phyloP scores from a whole-genome alignment of 2,329 filamentous ascomycete genomes.

The Colletotrichum cuscutae region DNA sequence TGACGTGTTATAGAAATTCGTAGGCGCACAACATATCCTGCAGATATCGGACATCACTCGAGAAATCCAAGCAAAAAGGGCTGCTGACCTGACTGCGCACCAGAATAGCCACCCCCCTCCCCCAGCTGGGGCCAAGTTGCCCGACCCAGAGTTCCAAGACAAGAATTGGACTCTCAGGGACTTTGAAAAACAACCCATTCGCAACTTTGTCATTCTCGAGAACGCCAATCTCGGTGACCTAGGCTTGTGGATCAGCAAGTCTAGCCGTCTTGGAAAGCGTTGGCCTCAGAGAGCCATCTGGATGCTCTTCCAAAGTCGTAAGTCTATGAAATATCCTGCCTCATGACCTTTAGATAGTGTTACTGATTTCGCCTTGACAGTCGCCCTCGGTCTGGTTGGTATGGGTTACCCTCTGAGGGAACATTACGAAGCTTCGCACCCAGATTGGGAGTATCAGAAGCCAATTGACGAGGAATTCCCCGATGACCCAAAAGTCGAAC shows the following conservation, averaged over 20 bases:
- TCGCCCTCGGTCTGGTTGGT: conserved; percentile 41
- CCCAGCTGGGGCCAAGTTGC: background rate
- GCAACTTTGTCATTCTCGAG: conserved; percentile 40
- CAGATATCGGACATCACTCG: conserved; percentile 40
- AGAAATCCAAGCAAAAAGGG: conserved; percentile 15
- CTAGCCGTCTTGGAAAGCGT: conserved; percentile 1
- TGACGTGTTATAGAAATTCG: conserved; percentile 37
- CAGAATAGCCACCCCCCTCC: background rate
- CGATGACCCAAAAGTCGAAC: conserved; percentile 5
- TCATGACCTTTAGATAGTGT: background rate
- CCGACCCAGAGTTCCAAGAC: background rate
- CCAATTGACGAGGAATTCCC: conserved; percentile 24
- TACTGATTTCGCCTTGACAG: conserved; percentile 36
- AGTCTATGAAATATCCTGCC: background rate
- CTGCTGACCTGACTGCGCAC: background rate
- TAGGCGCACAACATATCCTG: conserved; percentile 40
- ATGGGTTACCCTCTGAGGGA: conserved; percentile 38
- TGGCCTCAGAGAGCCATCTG: conserved; percentile 30
- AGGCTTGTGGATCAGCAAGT: conserved; percentile 26
- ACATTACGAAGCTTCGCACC: background rate
- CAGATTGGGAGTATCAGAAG: conserved; percentile 16
- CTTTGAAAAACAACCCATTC: conserved; percentile 12
- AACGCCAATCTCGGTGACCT: conserved; percentile 39
- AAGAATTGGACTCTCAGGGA: conserved; percentile 1
- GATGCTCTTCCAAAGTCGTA: conserved; percentile 25